phyloP scores from a whole-genome alignment of 2,329 filamentous ascomycete species.

The Fusarium ramigenum region DNA sequence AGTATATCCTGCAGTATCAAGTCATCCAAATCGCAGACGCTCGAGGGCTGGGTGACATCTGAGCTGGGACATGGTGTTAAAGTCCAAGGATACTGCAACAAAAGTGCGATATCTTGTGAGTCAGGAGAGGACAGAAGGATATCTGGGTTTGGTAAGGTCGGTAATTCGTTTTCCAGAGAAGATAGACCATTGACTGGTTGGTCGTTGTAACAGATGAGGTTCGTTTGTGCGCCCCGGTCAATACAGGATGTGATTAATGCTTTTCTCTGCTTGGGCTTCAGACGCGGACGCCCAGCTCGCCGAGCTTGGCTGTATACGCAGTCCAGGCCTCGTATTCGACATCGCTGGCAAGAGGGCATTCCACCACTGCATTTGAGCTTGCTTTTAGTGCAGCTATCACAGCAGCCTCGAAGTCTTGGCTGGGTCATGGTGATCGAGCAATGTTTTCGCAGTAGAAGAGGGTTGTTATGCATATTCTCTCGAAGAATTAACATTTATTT shows the following conservation, averaged over 20 bases:
- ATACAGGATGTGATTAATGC: background rate
- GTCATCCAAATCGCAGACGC: background rate
- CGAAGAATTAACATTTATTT: accelerated
- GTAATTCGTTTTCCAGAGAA: accelerated
- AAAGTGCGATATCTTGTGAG: accelerated
- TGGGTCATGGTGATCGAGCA: accelerated
- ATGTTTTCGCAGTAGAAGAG: background rate
- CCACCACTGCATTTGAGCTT: background rate
- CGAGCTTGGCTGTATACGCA: background rate
- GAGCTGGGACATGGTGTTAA: background rate
- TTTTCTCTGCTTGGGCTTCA: background rate
- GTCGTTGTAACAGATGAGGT: accelerated
- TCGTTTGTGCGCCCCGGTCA: accelerated
- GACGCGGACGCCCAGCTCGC: background rate
- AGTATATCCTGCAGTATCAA: background rate
- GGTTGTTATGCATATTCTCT: too few species aligned
- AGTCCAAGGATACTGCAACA: background rate
- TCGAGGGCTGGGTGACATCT: background rate
- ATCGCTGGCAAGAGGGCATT: background rate
- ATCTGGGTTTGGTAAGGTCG: background rate
- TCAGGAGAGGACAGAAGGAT: accelerated
- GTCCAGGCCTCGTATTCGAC: background rate
- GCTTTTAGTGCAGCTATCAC: background rate
- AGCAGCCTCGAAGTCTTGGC: background rate
- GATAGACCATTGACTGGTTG: too few species aligned